phyloP scores from a whole-genome alignment of 768 basidiomycete genomes.

The Russula foetens region DNA sequence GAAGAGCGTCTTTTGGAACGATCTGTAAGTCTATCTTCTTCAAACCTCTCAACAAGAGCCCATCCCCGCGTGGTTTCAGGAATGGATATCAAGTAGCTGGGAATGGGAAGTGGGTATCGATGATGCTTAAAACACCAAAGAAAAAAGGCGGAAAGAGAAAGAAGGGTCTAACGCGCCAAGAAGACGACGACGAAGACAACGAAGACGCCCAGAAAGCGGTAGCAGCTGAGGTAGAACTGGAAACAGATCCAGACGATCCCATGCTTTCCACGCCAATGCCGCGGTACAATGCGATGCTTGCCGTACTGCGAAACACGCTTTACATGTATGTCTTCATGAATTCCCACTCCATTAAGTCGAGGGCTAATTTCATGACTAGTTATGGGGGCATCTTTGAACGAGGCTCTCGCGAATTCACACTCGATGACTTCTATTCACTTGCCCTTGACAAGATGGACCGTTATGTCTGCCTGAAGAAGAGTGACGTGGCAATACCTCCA shows the following conservation, averaged over 20 bases:
- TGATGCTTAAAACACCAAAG: conserved; percentile 64
- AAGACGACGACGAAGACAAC: conserved; percentile 22
- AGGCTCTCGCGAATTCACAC: conserved; percentile 74
- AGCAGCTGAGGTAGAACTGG: conserved; percentile 37
- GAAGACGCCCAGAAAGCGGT: conserved; percentile 15
- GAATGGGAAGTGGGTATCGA: conserved; percentile 70
- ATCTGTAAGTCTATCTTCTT: conserved; percentile 44
- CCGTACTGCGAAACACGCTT: conserved; percentile 73
- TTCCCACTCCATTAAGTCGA: neutral
- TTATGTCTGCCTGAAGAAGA: conserved; percentile 65
- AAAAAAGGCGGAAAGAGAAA: conserved; percentile 36
- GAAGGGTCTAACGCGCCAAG: conserved; percentile 21
- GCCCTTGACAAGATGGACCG: conserved; percentile 80
- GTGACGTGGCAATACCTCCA: conserved; percentile 50
- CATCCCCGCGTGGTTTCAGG: conserved; percentile 29
- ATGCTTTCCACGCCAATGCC: conserved; percentile 53
- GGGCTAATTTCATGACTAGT: conserved; percentile 30
- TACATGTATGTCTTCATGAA: conserved; percentile 56
- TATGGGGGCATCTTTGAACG: conserved; percentile 88
- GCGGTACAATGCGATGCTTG: conserved; percentile 85
- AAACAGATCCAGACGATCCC: conserved; percentile 57
- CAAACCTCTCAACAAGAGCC: neutral
- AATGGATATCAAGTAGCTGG: conserved; percentile 71
- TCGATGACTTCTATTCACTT: conserved; percentile 81
- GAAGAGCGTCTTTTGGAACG: conserved; percentile 83